Evolutionary conservation across 129 eudicot species (phyloP).

Genomic region (Flaveria ramosissima): DNA sequence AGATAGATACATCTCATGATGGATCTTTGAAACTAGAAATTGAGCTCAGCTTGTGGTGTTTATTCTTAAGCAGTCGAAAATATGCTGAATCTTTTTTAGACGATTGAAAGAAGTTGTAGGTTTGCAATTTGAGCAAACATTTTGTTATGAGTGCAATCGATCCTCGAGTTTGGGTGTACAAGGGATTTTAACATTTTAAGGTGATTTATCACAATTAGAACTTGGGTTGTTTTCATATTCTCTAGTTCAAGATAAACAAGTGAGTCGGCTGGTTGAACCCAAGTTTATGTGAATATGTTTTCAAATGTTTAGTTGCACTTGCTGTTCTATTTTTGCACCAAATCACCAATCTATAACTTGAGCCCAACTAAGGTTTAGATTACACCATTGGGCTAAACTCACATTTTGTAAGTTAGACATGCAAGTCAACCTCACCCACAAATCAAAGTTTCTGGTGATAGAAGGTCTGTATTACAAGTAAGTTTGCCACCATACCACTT

Average conservation of each 20-base stretch:
- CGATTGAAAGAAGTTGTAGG: not conserved
- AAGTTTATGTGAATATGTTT: not conserved
- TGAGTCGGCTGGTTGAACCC: not conserved
- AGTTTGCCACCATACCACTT: too few relatives aligned
- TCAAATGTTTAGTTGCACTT: not conserved
- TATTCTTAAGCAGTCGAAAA: constrained; percentile 4
- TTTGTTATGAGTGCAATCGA: not conserved
- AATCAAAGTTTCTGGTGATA: too few relatives aligned
- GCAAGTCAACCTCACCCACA: too few relatives aligned
- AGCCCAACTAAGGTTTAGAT: too few relatives aligned
- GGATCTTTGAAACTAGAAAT: not conserved
- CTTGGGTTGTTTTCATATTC: not conserved
- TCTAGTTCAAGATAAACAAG: not conserved
- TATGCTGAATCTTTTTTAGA: not conserved
- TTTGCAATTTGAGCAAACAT: not conserved
- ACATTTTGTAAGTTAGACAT: too few relatives aligned
- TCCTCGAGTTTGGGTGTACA: constrained; percentile 9
- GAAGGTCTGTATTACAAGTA: too few relatives aligned
- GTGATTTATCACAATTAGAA: constrained; percentile 12
- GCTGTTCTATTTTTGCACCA: not conserved
- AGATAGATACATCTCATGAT: constrained; percentile 81
- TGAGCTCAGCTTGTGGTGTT: constrained; percentile 1
- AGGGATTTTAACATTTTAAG: not conserved
- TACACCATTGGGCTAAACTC: too few relatives aligned
- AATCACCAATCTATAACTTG: too few relatives aligned